Percentiles rank a stretch among this genome's conserved stretches.
These are phyloP conservation scores for Naganishia kalamii DNA, from an alignment of 768 basidiomycete species.

Conservation along the genomic window DNA sequence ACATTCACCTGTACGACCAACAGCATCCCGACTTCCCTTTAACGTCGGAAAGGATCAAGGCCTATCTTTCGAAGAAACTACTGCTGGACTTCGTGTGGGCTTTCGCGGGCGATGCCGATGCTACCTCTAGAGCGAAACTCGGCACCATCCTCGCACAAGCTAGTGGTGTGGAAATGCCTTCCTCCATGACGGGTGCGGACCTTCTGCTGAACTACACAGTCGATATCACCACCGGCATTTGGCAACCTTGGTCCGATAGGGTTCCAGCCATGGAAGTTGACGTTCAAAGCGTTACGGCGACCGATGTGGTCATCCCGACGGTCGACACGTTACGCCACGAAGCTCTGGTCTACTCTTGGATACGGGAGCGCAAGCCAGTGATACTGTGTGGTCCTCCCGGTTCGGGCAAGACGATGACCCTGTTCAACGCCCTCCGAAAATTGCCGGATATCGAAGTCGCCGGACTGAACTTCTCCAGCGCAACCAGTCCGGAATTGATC, in stretches of 20 bases:
- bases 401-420: conserved; percentile 98
- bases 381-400: conserved; percentile 99
- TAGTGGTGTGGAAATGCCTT: conserved; percentile 83
- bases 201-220: conserved; percentile 88
- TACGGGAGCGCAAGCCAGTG: conserved; percentile 95
- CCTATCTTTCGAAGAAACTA: conserved; percentile 82
- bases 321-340: conserved; percentile 98
- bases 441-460: conserved; percentile 98
- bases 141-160: conserved; percentile 78
- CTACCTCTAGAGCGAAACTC: conserved; percentile 80
- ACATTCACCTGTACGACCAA: conserved; percentile 86
- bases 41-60: conserved; percentile 70
- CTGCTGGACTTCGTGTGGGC: conserved; percentile 95
- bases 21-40: conserved; percentile 95
- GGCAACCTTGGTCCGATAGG: conserved; percentile 83
- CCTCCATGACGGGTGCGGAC: conserved; percentile 58
- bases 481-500: conserved; percentile 94
- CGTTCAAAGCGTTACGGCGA: conserved; percentile 86
- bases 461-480: conserved; percentile 97
- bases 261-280: conserved; percentile 96
- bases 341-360: conserved; percentile 96
- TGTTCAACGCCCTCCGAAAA: conserved; percentile 95
- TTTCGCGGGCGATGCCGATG: conserved; percentile 90
- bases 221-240: conserved; percentile 73
- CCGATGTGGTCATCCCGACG: conserved; percentile 95